Evolutionary conservation across 1,139 yeast genomes (phyloP).

Genomic region (Pneumocystis canis): DNA sequence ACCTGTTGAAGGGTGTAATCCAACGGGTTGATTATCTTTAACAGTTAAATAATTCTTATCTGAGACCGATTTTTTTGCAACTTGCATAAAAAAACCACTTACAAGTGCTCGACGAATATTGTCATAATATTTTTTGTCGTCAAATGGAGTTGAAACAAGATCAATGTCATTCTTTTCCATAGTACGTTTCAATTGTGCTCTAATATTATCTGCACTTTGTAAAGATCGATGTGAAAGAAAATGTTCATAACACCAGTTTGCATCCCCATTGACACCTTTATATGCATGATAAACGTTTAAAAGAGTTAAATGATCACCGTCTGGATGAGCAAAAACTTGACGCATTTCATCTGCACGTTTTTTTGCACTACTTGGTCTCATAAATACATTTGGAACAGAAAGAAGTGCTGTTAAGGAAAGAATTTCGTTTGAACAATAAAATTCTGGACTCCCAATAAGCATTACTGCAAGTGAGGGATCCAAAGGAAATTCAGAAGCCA

Average conservation of each 20-base stretch:
- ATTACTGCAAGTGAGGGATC: slow-evolving; percentile 93
- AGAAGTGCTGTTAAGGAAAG: slow-evolving; percentile 78
- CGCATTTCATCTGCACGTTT: slow-evolving; percentile 89
- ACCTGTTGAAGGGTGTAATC: slow-evolving; percentile 86
- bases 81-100: slow-evolving; percentile 97
- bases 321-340: slow-evolving; percentile 76
- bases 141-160: slow-evolving; percentile 54
- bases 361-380: slow-evolving; percentile 78
- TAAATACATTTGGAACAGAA: slow-evolving; percentile 87
- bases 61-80: slow-evolving; percentile 69
- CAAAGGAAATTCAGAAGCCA: slow-evolving; percentile 84
- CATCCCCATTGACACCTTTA: slow-evolving; percentile 37
- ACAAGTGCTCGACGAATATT: slow-evolving; percentile 75
- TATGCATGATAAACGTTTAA: slow-evolving; percentile 81
- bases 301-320: slow-evolving; percentile 87
- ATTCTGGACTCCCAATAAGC: slow-evolving; percentile 75
- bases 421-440: slow-evolving; percentile 76
- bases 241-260: slow-evolving; percentile 79
- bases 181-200: slow-evolving; percentile 65
- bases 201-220: slow-evolving; percentile 67
- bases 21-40: slow-evolving; percentile 89
- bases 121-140: slow-evolving; percentile 46
- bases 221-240: slow-evolving; percentile 73
- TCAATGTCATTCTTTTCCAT: slow-evolving; percentile 73
- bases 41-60: slow-evolving; percentile 72